A percentile compares a stretch with the other conserved stretches of the same genome.
These are phyloP conservation scores for Fusarium fujikuroi DNA, from an alignment of 2,329 filamentous ascomycete species.

Conservation along the genomic window DNA sequence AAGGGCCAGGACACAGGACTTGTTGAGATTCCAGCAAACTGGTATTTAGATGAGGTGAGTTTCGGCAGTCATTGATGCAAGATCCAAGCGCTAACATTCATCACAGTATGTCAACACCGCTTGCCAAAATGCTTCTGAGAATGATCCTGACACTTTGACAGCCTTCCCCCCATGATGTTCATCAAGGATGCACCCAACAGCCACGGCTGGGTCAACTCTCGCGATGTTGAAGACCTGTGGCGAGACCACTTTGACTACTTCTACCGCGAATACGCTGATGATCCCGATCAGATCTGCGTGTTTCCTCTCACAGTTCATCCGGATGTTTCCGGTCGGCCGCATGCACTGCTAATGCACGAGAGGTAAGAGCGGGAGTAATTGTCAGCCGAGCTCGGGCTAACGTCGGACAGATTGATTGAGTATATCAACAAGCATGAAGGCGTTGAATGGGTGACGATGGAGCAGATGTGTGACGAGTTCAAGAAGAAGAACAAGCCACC, in stretches of 20 bases:
- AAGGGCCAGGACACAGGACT: conserved; percentile 69
- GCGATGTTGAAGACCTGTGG: conserved; percentile 74
- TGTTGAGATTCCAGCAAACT: conserved; percentile 70
- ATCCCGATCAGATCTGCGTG: conserved; percentile 74
- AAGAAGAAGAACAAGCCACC: conserved; percentile 71
- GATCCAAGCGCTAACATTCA: not conserved
- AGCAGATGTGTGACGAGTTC: conserved; percentile 78
- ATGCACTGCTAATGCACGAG: conserved; percentile 79
- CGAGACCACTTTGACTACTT: conserved; percentile 77
- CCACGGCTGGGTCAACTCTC: conserved; percentile 68
- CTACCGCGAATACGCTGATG: conserved; percentile 65
- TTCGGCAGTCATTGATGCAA: rapidly evolving
- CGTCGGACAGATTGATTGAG: conserved; percentile 61
- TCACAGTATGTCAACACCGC: not conserved
- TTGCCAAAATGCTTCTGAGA: rapidly evolving
- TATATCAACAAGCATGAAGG: conserved; percentile 71
- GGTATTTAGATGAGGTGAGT: conserved; percentile 68
- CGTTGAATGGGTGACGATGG: conserved; percentile 76
- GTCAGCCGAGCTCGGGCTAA: too few species aligned
- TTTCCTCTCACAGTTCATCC: conserved; percentile 84
- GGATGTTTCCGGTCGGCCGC: conserved; percentile 76
- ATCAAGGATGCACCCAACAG: conserved; percentile 73
- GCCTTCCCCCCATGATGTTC: conserved; percentile 75
- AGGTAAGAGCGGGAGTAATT: conserved; percentile 12
- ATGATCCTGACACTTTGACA: not conserved